Conservation (phyloP, 148 eudicot genomes). For the Amaranthus palmeri region DNA sequence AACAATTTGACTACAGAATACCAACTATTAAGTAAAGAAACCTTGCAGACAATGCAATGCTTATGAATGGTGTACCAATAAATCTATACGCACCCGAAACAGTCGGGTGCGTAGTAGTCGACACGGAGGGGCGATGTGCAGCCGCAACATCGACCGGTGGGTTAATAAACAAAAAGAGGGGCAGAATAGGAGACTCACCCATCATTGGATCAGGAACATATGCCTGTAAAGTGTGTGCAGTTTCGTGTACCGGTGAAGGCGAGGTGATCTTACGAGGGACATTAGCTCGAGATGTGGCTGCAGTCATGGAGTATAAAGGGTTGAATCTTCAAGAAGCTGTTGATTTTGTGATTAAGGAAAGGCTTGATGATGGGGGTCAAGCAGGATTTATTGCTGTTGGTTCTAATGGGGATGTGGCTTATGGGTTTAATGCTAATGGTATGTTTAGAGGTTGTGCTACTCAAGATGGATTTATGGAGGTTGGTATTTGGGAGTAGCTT, state of each 20-base stretch:
- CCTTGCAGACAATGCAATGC: conserved; percentile 44
- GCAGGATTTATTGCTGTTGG: conserved; percentile 89
- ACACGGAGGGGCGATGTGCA: conserved; percentile 68
- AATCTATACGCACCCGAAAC: conserved; percentile 81
- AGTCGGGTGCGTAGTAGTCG: conserved; percentile 85
- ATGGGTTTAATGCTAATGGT: conserved; percentile 63
- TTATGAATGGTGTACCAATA: conserved; percentile 79
- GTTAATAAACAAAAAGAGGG: conserved; percentile 74
- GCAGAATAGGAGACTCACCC: conserved; percentile 84
- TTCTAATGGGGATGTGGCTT: conserved; percentile 64
- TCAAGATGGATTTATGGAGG: conserved; percentile 79
- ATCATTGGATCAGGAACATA: conserved; percentile 83
- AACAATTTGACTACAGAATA: conserved; percentile 75
- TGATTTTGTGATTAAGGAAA: conserved; percentile 61
- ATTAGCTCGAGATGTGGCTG: conserved; percentile 81
- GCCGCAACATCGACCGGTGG: conserved; percentile 95
- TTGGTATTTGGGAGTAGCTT: conserved; percentile 60
- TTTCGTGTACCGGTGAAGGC: conserved; percentile 91
- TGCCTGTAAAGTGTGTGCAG: conserved; percentile 66
- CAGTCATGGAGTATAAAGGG: conserved; percentile 90
- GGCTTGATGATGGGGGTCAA: conserved; percentile 71
- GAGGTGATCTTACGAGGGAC: conserved; percentile 86
- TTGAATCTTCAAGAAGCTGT: conserved; percentile 75
- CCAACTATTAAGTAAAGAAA: conserved; percentile 41
- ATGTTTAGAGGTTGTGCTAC: conserved; percentile 90